Base-by-base conservation (phyloP, 1,284 basidiomycete genomes). In the Neotropicomus parvogracilis region DNA sequence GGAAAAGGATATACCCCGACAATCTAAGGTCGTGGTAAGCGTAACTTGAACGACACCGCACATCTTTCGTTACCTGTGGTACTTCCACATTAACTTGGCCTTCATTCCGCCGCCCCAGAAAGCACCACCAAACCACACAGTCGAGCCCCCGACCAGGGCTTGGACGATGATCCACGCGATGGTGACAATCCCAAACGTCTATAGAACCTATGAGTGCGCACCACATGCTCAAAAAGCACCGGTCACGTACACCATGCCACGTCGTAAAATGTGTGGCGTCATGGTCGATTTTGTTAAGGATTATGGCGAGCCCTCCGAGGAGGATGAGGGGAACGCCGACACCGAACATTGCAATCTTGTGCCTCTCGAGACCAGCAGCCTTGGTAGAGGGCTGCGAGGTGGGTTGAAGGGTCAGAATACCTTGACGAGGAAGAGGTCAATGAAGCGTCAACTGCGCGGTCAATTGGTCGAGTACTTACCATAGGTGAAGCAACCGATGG, bases 61-160 rank as follows among this genome's bases (percentile, higher is more conserved):
- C 24, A 24, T 58, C 66, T 14, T 35, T 41, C 19, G 12, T 51
- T 53, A 82, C 84, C 85, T 71, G 57, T 88, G 85, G 53, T 86
- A 88, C 60, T 87, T 88, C 83, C 85, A 88, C n/a, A 86, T 44
- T 0, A 67, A 59, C 60, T 85, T 88, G 20, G 85, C 83, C 63
- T 75, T 80, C 44, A 71, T 64, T 16, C 79, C 80, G 3, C 85
- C 84, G 14, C 85, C 84, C 58, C 87, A 83, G 1, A 73, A 69
- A 10, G 69, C 71, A 12, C 85, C 85, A 13, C 68, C 71, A 52
- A 75, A 80, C 85, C 85, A 88, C 12, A 88, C 83, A 45, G 82
- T 86, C 13, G 74, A 81, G 2, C 73, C 82, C 10, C 85, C 85
- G 0, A 86, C 6, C 13, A 71, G 52, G 11, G 76, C 64, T 57